phyloP scores from a whole-genome alignment of 169 alveolate genomes.

The Perkinsus marinus region DNA sequence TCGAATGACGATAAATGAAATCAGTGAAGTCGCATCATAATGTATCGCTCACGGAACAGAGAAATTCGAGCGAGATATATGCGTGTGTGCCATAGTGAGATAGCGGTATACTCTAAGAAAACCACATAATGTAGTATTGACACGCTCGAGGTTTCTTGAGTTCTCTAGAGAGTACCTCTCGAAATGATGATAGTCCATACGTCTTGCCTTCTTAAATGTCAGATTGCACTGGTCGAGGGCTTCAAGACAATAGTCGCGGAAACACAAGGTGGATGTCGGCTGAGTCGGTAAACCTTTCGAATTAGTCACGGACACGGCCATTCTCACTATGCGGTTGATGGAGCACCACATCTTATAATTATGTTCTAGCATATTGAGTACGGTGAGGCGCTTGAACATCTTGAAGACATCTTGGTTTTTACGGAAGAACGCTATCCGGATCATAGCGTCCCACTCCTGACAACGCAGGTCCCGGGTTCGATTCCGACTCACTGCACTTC shows the following conservation, averaged over 20 bases:
- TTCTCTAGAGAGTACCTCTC: not conserved
- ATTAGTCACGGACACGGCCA: not conserved
- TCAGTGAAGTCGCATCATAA: too few relatives aligned
- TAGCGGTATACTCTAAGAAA: too few relatives aligned
- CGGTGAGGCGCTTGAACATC: slow-evolving; percentile 77
- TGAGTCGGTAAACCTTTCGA: not conserved
- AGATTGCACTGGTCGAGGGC: not conserved
- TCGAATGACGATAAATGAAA: too few relatives aligned
- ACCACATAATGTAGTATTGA: too few relatives aligned
- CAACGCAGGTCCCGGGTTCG: slow-evolving; percentile 36
- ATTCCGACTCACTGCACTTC: not conserved
- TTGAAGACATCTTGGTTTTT: slow-evolving; percentile 87
- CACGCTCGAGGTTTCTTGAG: too few relatives aligned
- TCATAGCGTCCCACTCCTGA: slow-evolving; percentile 92
- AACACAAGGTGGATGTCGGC: not conserved
- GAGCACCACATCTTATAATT: slow-evolving; percentile 71
- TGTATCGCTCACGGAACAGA: too few relatives aligned
- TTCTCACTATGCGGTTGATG: slow-evolving; percentile 17
- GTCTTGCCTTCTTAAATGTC: not conserved
- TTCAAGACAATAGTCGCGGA: not conserved
- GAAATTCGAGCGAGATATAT: too few relatives aligned
- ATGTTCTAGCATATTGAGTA: slow-evolving; percentile 72
- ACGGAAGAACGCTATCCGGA: slow-evolving; percentile 86
- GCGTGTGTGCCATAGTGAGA: too few relatives aligned
- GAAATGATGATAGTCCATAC: not conserved